These are phyloP conservation scores for Sodiomyces alkalinus DNA, from an alignment of 2,329 filamentous ascomycete genomes.

Conservation along the genomic window DNA sequence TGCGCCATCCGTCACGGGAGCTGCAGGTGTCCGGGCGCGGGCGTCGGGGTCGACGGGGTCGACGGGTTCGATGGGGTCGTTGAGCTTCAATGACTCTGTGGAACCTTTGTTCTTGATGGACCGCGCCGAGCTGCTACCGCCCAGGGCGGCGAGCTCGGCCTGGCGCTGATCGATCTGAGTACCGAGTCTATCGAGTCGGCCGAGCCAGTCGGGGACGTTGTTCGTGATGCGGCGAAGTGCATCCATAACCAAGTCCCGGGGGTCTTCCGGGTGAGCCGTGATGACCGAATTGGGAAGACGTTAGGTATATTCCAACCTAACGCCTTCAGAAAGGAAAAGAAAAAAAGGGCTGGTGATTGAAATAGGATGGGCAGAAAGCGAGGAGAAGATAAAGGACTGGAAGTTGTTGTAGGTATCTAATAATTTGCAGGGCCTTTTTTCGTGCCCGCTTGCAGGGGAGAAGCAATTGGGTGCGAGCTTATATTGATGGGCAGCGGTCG, in stretches of 20 bases:
- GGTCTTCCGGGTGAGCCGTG: constrained; percentile 15
- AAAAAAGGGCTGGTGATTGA: constrained; percentile 1
- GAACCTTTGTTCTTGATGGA: constrained; percentile 36
- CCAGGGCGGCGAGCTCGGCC: constrained; percentile 38
- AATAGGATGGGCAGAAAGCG: constrained; percentile 1
- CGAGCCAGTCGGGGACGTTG: constrained; percentile 45
- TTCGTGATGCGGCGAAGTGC: constrained; percentile 36
- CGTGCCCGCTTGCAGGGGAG: too few species aligned
- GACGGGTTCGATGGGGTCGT: constrained; percentile 17
- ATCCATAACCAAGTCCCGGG: constrained; percentile 31
- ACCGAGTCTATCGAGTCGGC: constrained; percentile 43
- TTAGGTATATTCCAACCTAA: constrained; percentile 16
- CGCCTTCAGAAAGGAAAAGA: constrained; percentile 8
- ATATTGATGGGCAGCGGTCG: too few species aligned
- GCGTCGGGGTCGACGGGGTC: constrained; percentile 2
- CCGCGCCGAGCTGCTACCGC: constrained; percentile 16
- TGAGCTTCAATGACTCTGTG: constrained; percentile 35
- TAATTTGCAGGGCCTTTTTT: too few species aligned
- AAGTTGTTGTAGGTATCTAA: too few species aligned
- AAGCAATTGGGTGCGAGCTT: too few species aligned
- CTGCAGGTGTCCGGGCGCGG: not conserved
- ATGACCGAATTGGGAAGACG: constrained; percentile 10
- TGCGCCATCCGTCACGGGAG: not conserved
- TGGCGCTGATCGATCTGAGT: constrained; percentile 47
- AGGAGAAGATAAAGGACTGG: constrained; percentile 5